These are phyloP conservation scores for Candida railenensis DNA, from an alignment of 805 yeast species.

Conservation along the genomic window DNA sequence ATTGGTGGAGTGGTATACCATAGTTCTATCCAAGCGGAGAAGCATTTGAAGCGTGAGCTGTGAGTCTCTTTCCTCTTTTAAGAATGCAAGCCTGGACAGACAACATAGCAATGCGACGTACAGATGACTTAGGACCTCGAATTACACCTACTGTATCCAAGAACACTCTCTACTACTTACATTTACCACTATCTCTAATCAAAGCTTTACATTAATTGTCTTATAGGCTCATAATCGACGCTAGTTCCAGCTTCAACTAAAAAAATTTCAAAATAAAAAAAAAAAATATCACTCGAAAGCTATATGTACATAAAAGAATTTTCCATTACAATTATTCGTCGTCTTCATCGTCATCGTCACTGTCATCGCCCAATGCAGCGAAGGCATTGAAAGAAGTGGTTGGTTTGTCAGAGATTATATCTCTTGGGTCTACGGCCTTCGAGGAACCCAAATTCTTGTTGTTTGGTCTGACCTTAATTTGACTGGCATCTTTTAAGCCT, in stretches of 20 bases:
- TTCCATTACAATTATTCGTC: constrained; percentile 7
- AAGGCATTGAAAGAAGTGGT: constrained; percentile 74
- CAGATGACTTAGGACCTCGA: no score
- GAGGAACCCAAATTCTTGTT: constrained; percentile 73
- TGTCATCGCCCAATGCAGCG: constrained; percentile 70
- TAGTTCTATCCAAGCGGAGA: no score
- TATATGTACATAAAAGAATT: not conserved
- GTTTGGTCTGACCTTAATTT: constrained; percentile 61
- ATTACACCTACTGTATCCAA: not conserved
- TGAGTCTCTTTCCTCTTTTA: no score
- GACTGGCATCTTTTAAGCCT: constrained; percentile 44
- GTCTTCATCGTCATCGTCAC: constrained; percentile 29
- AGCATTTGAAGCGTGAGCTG: no score
- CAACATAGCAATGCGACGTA: no score
- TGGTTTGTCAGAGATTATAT: constrained; percentile 65
- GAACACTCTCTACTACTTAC: not conserved
- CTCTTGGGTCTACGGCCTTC: constrained; percentile 72
- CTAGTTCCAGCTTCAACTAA: not conserved
- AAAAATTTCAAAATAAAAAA: not conserved
- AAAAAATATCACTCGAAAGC: not conserved
- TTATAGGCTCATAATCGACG: no score
- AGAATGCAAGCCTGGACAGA: no score
- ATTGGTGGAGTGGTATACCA: no score
- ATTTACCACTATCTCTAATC: no score
- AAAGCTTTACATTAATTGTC: not conserved